Evolutionary conservation across 2,329 filamentous ascomycete genomes (phyloP), one percentile per base, ranked within the genome.

Genomic region (Aspergillus transmontanensis): DNA sequence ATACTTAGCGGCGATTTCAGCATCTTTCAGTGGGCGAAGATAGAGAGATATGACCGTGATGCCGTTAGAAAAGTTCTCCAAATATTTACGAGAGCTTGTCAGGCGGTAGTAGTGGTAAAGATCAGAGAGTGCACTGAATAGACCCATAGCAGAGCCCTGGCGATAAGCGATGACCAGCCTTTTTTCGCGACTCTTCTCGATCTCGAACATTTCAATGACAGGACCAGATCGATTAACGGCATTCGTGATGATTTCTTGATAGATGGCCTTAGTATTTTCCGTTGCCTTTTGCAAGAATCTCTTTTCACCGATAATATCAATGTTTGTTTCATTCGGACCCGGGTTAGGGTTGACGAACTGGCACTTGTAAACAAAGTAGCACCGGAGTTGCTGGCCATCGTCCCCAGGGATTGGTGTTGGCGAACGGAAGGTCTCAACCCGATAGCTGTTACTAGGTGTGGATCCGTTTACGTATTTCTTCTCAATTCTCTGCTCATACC

Each of bases 351-450:
- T 88, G 69, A 88, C 89, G 79, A 98, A 99, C 74, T 91, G 89
- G 79, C 94, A 97, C 80, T 97, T 92, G 84, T 99, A 99, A 70
- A 99, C 93, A 76, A 99, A 99, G 83, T 99, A 99, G 84, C 95
- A 99, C 66, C 95, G 91, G 61, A 99, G 84, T 60, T 94, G 92
- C 62, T 94, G 89, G 73, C 93, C 90, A 61, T 90, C 89, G 64
- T 87, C 86, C 51, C 88, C 81, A 10, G 92, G 92, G 48, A 98
- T 84, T 36, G 90, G 88, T 66, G 91, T 94, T 4, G 91, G 90
- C 3, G 95, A 97, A 66, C 95, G 90, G 87, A 99, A 99, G 26
- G 94, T 97, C 85, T 99, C 95, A 39, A 99, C 93, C 58, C 95
- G 92, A 83, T 96, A 99, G 71, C 88, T 88, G 76, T 90, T 89